Percentiles rank a stretch among this genome's conserved stretches.
These are phyloP conservation scores for Diaporthe aspalathi DNA, from an alignment of 2,329 filamentous ascomycete genomes.

Conservation along the genomic window DNA sequence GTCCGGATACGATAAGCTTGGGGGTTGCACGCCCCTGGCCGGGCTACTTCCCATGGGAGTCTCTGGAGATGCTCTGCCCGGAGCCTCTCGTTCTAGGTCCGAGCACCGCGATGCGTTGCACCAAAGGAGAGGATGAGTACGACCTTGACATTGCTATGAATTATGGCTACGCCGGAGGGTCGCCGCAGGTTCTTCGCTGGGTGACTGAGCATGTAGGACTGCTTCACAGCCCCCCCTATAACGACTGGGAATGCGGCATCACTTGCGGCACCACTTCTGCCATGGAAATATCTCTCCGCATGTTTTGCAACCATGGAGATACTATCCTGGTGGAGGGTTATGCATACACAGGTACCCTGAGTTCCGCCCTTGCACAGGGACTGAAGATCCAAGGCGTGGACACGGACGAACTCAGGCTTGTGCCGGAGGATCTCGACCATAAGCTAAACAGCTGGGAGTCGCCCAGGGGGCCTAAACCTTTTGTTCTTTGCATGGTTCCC, in stretches of 20 bases:
- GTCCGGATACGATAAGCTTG: background rate
- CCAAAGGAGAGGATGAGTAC: background rate
- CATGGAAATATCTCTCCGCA: background rate
- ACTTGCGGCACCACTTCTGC: background rate
- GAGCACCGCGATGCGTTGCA: background rate
- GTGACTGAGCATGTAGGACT: background rate
- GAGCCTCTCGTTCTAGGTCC: too few relatives aligned
- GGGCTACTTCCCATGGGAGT: background rate
- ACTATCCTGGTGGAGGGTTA: background rate
- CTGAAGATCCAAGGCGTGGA: conserved; percentile 69
- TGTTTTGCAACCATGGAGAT: background rate
- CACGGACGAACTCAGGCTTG: conserved; percentile 75
- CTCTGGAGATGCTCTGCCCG: background rate
- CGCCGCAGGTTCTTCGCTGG: background rate
- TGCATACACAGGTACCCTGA: conserved; percentile 60
- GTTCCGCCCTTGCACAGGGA: conserved; percentile 73
- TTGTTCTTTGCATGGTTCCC: conserved; percentile 77
- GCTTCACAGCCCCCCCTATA: background rate
- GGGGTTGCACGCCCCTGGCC: background rate
- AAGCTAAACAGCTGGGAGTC: conserved; percentile 75
- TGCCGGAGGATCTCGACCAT: conserved; percentile 70
- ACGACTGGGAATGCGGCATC: background rate
- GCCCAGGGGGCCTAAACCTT: conserved; percentile 70
- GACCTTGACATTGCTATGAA: background rate
- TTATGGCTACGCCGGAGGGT: background rate